Evolutionary conservation across 1,284 basidiomycete genomes (phyloP).

Genomic region (Chondrostereum purpureum): DNA sequence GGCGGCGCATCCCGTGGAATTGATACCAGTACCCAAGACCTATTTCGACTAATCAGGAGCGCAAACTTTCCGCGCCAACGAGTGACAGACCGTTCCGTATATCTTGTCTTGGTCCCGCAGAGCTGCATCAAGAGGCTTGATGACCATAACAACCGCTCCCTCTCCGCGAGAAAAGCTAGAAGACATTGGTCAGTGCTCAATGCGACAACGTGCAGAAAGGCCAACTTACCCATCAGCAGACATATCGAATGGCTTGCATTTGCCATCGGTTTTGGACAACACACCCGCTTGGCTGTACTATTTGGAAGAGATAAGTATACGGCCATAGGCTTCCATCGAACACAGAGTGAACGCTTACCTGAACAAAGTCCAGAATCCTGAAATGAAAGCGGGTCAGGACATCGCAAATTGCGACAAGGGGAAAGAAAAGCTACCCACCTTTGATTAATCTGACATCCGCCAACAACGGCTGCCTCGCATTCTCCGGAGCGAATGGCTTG

Average conservation of each 20-base stretch:
- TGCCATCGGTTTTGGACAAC: constrained; percentile 25
- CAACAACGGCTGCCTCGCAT: constrained; percentile 30
- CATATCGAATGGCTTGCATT: constrained; percentile 31
- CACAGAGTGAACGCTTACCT: constrained; percentile 3
- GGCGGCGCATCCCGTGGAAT: constrained; percentile 24
- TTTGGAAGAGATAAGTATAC: not conserved
- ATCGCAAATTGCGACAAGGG: not conserved
- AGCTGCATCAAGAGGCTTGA: constrained; percentile 20
- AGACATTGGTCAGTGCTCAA: not conserved
- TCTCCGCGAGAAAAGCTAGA: constrained; percentile 19
- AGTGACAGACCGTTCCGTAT: constrained; percentile 17
- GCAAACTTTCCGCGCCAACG: not conserved
- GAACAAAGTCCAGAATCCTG: constrained; percentile 12
- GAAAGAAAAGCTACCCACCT: constrained; percentile 20
- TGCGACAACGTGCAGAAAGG: not conserved
- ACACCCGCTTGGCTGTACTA: constrained; percentile 22
- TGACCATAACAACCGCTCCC: constrained; percentile 18
- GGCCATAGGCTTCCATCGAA: no score
- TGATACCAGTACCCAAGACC: constrained; percentile 30
- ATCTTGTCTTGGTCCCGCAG: constrained; percentile 20
- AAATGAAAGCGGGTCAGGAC: constrained; percentile 11
- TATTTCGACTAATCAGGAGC: constrained; percentile 10
- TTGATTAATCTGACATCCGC: constrained; percentile 26
- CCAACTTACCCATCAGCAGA: constrained; percentile 26
- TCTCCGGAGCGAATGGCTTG: constrained; percentile 25